These are phyloP conservation scores for Globisporangium paroecandrum DNA, from an alignment of 352 stramenopile species.

Conservation along the genomic window DNA sequence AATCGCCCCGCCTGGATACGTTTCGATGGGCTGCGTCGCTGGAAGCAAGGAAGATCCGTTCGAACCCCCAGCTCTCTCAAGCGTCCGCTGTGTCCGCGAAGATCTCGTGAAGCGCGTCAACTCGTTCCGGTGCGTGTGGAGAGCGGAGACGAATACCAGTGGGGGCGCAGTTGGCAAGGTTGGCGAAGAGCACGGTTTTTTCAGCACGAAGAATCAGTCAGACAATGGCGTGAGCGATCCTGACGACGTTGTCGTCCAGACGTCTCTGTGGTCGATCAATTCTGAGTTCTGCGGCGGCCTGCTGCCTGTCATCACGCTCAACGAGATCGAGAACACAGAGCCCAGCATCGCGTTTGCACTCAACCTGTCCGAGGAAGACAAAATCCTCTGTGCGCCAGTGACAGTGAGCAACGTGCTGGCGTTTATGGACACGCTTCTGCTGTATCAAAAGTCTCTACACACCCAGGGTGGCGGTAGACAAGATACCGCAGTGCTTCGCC, in stretches of 20 bases:
- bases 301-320: slow-evolving; percentile 67
- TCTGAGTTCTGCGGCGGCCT: slow-evolving; percentile 53
- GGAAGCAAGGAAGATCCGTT: slow-evolving; percentile 80
- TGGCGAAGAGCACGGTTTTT: slow-evolving; percentile 16
- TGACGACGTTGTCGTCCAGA: slow-evolving; percentile 58
- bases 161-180: slow-evolving; percentile 24
- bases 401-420: slow-evolving; percentile 56
- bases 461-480: slow-evolving; percentile 7
- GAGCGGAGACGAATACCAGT: slow-evolving; percentile 31
- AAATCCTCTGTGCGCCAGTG: slow-evolving; percentile 63
- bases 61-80: slow-evolving; percentile 51
- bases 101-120: slow-evolving; percentile 71
- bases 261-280: slow-evolving; percentile 66
- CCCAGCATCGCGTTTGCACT: slow-evolving; percentile 45
- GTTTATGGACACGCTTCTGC: slow-evolving; percentile 43
- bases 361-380: slow-evolving; percentile 69
- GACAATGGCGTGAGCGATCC: slow-evolving; percentile 26
- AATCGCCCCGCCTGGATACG: slow-evolving; percentile 70
- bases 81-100: slow-evolving; percentile 66
- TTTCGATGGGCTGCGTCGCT: slow-evolving; percentile 70
- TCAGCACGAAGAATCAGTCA: slow-evolving; percentile 38
- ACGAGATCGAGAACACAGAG: slow-evolving; percentile 32
- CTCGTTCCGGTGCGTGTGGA: slow-evolving; percentile 64
- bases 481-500: slow-evolving; percentile 30
- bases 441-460: slow-evolving; percentile 9